Base-by-base conservation (phyloP, 306 rosid species). In the Cucumis cinereus region DNA sequence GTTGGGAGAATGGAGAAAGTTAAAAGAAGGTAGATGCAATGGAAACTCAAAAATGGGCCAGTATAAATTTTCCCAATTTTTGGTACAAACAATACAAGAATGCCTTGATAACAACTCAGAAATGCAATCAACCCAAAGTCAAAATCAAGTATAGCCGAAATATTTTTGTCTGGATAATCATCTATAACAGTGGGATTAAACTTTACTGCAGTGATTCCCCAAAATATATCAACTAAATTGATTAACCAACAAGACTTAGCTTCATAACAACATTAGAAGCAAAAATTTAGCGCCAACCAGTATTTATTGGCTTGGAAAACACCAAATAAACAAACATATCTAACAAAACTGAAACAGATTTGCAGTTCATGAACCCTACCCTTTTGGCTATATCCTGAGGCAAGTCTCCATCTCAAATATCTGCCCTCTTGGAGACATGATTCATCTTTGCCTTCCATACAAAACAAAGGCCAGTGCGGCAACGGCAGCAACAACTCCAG, bases 281-380 rank as follows among this genome's bases (percentile, higher is more conserved):
- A 49, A 62, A 82, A 87, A 84, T 73, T 26, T 68, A 76, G 81
- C 77, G 85, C 77, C 83, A 82, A 83, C 63, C 82, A 81, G 70
- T 77, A 87, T 78, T 77, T 77, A 79, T 61, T 67, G 84, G 88
- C 91, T 85, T 57, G 5, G 40, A 78, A 79, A 69, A 85, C 57
- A 73, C 38, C 78, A 85, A 69, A 81, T n/a, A 64, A 79, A 70
- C 70, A 79, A 78, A 64, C 83, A 78, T 40, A 50, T 79, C 82
- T 79, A 83, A 76, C 97, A 91, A 93, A 93, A 93, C 69, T 90
- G 92, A 85, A 85, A 81, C 79, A 81, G 76, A 66, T 77, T 79
- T 66, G 56, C 49, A 66, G 81, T 59, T 69, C 57, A 69, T 70
- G 75, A 82, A 77, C 77, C 81, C 87, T 84, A 86, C 87, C 91